Percentiles rank a stretch among this genome's conserved stretches.
These are phyloP conservation scores for Ceratocystis ficicola DNA, from an alignment of 2,329 filamentous ascomycete species.

Conservation along the genomic window DNA sequence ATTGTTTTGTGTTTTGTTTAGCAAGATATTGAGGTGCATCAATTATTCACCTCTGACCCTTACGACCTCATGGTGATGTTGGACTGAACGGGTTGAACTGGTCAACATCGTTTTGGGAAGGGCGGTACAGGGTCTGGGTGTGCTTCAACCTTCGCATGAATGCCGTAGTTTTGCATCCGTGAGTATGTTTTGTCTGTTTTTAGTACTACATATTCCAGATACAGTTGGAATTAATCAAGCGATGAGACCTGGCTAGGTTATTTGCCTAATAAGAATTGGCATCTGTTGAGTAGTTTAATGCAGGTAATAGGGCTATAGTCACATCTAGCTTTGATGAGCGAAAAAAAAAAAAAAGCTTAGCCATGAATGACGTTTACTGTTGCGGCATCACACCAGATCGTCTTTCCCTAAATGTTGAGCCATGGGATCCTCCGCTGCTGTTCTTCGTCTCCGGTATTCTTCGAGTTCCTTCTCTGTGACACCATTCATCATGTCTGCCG, in stretches of 20 bases:
- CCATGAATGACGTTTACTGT: not conserved
- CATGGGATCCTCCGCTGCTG: constrained; percentile 74
- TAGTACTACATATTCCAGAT: no score
- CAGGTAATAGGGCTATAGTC: no score
- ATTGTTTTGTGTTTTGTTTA: not conserved
- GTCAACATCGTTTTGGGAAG: not conserved
- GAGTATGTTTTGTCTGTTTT: not conserved
- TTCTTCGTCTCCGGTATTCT: constrained; percentile 64
- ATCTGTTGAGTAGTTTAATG: no score
- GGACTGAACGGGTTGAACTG: not conserved
- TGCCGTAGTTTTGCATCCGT: not conserved
- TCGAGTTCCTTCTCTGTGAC: constrained; percentile 78
- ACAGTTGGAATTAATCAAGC: not conserved
- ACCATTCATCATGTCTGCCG: constrained; percentile 64
- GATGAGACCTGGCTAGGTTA: not conserved
- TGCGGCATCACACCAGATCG: constrained; percentile 37
- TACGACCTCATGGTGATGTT: no score
- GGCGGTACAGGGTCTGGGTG: not conserved
- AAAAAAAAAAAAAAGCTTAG: not conserved
- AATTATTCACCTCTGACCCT: not conserved
- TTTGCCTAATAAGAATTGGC: not conserved
- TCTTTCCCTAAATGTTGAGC: constrained; percentile 65
- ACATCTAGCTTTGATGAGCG: not conserved
- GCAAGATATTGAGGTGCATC: not conserved
- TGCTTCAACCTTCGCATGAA: not conserved